Base-by-base conservation (phyloP, 208 protist genomes). In the Leishmania aethiopica region DNA sequence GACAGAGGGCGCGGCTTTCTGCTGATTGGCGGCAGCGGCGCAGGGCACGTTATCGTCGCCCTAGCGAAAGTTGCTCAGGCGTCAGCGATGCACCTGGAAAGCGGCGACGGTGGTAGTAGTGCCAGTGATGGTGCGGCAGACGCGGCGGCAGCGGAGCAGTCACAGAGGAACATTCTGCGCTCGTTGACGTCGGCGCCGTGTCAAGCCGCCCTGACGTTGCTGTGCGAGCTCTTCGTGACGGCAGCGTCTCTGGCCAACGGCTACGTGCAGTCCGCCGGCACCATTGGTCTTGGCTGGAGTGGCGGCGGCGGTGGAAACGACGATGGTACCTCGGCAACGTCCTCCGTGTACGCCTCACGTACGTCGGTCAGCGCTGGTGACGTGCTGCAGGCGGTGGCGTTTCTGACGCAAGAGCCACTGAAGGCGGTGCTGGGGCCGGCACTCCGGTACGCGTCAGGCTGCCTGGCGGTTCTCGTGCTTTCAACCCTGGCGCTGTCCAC, bases 371-470 rank as follows among this genome's bases (percentile, higher is more conserved):
- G 79, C 49, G 88, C 84, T 10, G 78, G 81, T 4, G 82, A 86
- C 67, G 81, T 91, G 75, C 80, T 93, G 70, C 81, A 82, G 74
- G 83, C 85, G 10, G 84, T 89, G 25, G 73, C 77, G 49, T 78
- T 76, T 49, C 49, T 90, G 25, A 75, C 75, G 13, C 57, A 64
- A 28, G 79, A 74, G 67, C 60, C 78, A 25, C 82, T 67, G 15
- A 83, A 74, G 32, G 85, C 69, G 3, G 45, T 53, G 74, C 69
- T 96, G 66, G 91, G 92, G 15, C 90, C 90, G 19, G 89, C 87
- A 40, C 79, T 95, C 72, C 89, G 92, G 11, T 86, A 95, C 84
- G 86, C 92, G 0, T 86, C 89, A 28, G 93, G 93, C 37, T 94
- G 90, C 71, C 84, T 94, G 10, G 84, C 89, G 37, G 89, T 85